Base-by-base conservation (phyloP, 345 rosid species). In the Kernera saxatilis region DNA sequence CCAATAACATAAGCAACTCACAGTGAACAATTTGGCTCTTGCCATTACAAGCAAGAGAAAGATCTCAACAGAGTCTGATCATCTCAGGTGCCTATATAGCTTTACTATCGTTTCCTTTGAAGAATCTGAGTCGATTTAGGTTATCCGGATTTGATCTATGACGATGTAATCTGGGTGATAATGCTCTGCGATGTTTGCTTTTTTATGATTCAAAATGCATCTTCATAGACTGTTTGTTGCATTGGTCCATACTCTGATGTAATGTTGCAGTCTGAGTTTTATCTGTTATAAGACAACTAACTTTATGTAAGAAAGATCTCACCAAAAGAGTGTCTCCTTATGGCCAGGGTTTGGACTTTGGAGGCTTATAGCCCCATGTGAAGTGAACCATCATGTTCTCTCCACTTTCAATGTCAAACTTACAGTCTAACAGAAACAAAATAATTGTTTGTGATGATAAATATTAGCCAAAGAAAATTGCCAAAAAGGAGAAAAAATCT, bases 1-100 rank as follows among this genome's bases (percentile, higher is more conserved):
- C 79, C 55, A 67, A 50, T 69, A 63, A 76, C 49, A 41, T 67
- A 19, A 78, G 73, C 15, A 49, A 73, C 61, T 64, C 84, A 23
- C 72, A 78, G 49, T 73, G 74, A 41, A 41, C 18, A 41, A 11
- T 10, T 49, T 50, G 33, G 11, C 58, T 35, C 48, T 14, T 63
- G 32, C 53, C 58, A 39, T 33, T 65, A 49, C 67, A 67, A 53
- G 62, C 55, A 59, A 73, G 56, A 23, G 73, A 57, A 19, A 56
- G 52, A 37, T 65, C 27, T 56, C 29, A 46, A 55, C 30, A 66
- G 72, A 57, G 67, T 30, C 11, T 18, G 27, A 39, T 48, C 11
- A 25, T 46, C 46, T 30, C 46, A 50, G 36, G 68, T 48, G 33
- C 17, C 2, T 66, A 21, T 57, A 35, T 37, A 65, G 21, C 39